Evolutionary conservation across 1,284 basidiomycete genomes (phyloP).

Genomic region (Takashimella tepidaria): DNA sequence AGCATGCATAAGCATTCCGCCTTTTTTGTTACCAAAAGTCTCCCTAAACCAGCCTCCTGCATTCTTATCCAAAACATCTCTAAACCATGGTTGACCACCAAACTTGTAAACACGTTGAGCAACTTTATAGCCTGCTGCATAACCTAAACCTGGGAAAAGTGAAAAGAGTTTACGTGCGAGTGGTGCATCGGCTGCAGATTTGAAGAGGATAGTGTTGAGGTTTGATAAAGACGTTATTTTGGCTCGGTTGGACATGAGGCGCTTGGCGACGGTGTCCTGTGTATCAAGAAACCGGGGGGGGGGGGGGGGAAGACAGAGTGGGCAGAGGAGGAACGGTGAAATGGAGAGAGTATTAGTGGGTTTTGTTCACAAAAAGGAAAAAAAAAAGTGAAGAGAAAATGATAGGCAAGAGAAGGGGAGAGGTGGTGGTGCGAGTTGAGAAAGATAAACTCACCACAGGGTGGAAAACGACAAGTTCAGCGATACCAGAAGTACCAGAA

Average conservation of each 20-base stretch:
- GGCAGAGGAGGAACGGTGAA: constrained; percentile 3
- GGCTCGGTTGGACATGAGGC: constrained; percentile 93
- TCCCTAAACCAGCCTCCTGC: constrained; percentile 72
- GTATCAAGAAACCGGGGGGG: neutral
- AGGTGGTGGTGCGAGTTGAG: neutral
- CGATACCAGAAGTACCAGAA: constrained; percentile 86
- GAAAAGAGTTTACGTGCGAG: constrained; percentile 72
- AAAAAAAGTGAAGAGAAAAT: no score
- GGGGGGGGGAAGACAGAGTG: no score
- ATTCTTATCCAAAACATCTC: constrained; percentile 77
- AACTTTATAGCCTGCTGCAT: constrained; percentile 96
- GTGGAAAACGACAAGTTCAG: constrained; percentile 87
- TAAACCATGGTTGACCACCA: constrained; percentile 96
- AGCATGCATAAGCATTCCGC: constrained; percentile 94
- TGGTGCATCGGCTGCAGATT: constrained; percentile 69
- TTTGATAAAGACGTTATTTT: constrained; percentile 59
- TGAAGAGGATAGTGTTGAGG: constrained; percentile 77
- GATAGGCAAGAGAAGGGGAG: neutral
- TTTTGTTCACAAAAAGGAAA: no score
- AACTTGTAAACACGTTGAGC: constrained; percentile 95
- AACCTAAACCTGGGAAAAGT: constrained; percentile 95
- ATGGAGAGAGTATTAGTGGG: neutral
- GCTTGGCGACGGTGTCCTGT: constrained; percentile 87
- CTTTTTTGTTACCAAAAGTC: constrained; percentile 89
- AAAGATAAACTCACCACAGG: constrained; percentile 54